Evolutionary conservation across 75 land plant genomes (phyloP).

Genomic region (Cryptomeria japonica): DNA sequence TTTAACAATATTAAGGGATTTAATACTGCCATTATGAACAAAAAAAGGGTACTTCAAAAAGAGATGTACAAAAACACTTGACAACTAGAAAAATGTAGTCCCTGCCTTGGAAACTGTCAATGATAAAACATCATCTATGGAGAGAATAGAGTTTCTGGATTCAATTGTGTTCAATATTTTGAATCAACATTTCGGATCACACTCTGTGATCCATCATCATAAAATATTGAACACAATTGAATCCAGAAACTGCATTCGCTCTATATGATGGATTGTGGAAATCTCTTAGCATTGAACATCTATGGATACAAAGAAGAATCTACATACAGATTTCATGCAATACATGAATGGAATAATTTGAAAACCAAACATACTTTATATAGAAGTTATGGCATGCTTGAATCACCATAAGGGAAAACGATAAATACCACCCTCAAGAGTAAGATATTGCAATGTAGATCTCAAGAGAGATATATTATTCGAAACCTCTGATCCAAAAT

Average conservation of each 20-base stretch:
- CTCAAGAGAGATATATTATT: not conserved
- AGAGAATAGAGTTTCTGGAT: too few relatives aligned
- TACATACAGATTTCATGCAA: not conserved
- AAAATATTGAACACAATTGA: too few relatives aligned
- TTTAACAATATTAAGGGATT: not conserved
- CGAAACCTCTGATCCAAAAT: not conserved
- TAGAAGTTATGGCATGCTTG: not conserved
- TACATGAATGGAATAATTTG: not conserved
- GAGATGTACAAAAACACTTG: not conserved
- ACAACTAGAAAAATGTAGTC: not conserved
- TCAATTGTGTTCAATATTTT: too few relatives aligned
- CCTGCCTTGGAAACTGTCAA: not conserved
- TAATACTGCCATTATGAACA: not conserved
- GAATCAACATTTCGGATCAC: too few relatives aligned
- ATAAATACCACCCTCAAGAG: not conserved
- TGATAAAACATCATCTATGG: not conserved
- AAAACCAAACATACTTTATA: not conserved
- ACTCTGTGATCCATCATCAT: too few relatives aligned
- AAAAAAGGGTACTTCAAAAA: not conserved
- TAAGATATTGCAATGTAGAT: not conserved
- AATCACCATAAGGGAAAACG: not conserved
- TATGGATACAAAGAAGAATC: not conserved
- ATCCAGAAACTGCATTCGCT: too few relatives aligned
- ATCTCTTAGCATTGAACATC: too few relatives aligned
- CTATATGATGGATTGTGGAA: too few relatives aligned